phyloP scores from a whole-genome alignment of 306 rosid species.

The Rosa multiflora region DNA sequence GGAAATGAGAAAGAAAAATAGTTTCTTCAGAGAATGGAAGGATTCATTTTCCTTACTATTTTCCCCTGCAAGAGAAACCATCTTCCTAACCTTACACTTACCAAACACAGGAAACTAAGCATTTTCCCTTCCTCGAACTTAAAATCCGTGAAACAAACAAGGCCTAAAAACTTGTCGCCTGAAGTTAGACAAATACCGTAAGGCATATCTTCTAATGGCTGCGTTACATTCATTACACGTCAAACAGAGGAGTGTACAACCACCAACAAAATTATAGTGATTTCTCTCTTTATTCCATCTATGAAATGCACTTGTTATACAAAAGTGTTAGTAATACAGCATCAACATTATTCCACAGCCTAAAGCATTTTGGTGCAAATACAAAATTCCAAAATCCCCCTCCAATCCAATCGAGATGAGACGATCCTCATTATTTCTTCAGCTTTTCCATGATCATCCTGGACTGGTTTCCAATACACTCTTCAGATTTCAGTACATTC shows the following conservation, averaged over 20 bases:
- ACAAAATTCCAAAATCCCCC: neutral
- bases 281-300: neutral
- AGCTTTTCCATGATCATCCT: neutral
- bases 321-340: neutral
- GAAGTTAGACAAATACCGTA: neutral
- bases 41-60: too few relatives aligned
- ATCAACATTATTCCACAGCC: neutral
- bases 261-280: neutral
- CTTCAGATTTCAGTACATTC: neutral
- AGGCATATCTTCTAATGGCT: neutral
- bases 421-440: neutral
- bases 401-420: neutral
- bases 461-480: neutral
- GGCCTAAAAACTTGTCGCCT: neutral
- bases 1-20: too few relatives aligned
- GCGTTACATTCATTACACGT: neutral
- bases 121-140: too few relatives aligned
- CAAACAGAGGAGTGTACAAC: neutral
- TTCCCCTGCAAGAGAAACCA: too few relatives aligned
- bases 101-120: too few relatives aligned
- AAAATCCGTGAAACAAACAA: too few relatives aligned
- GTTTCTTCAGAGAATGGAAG: too few relatives aligned
- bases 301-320: neutral
- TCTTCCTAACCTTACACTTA: too few relatives aligned
- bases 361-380: neutral